phyloP scores from a whole-genome alignment of 305 asterid genomes.

The Plantago lanceolata region DNA sequence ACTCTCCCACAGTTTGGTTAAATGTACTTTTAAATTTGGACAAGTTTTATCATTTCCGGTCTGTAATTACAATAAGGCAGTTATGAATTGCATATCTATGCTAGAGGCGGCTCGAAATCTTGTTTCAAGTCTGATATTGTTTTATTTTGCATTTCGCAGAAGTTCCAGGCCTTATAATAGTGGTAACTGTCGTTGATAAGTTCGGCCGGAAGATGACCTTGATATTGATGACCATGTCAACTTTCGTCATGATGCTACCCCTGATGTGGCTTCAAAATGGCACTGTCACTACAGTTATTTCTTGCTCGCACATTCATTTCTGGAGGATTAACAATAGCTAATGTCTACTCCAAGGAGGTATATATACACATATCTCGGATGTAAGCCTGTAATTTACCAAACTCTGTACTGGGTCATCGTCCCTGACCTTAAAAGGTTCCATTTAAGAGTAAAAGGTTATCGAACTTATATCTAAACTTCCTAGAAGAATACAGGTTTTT shows the following conservation, averaged over 20 bases:
- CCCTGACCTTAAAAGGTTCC: too few species aligned
- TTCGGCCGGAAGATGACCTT: constrained; percentile 18
- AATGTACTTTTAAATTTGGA: too few species aligned
- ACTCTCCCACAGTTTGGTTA: too few species aligned
- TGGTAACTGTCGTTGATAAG: constrained; percentile 14
- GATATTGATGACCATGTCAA: neutral
- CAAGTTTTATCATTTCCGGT: too few species aligned
- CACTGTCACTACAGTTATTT: constrained; percentile 9
- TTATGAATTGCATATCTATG: constrained; percentile 37
- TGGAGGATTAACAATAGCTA: constrained; percentile 13
- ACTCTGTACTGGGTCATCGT: too few species aligned
- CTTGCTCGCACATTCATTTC: constrained; percentile 15
- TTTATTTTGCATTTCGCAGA: constrained; percentile 21
- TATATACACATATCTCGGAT: too few species aligned
- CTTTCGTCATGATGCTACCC: constrained; percentile 14
- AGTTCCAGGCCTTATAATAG: constrained; percentile 16
- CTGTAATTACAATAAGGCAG: too few species aligned
- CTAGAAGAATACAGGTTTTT: neutral
- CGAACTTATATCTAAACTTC: neutral
- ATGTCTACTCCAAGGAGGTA: constrained; percentile 17
- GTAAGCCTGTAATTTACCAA: too few species aligned
- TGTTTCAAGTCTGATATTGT: constrained; percentile 34
- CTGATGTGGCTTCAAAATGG: constrained; percentile 17
- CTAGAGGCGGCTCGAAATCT: neutral
- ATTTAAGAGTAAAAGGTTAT: too few species aligned